Conservation (phyloP, 345 rosid species). For the Eucalyptus shirleyi region DNA sequence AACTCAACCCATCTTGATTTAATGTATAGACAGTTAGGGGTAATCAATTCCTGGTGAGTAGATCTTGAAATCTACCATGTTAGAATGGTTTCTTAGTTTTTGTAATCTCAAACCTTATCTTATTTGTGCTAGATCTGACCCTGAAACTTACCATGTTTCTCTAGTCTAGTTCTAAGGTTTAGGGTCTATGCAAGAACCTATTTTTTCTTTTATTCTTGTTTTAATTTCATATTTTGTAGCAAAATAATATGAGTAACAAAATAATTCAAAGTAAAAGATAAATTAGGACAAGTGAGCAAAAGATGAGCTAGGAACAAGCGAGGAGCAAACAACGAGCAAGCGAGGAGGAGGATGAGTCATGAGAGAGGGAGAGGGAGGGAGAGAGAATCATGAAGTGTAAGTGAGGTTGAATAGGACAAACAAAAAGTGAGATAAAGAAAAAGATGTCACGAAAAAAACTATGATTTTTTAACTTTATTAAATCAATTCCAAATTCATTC, state of each 20-base stretch:
- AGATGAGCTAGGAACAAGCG: too few relatives aligned
- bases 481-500: neutral
- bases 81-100: too few relatives aligned
- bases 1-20: neutral
- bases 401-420: neutral
- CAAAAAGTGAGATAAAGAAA: neutral
- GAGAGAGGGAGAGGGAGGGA: neutral
- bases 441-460: neutral
- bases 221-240: too few relatives aligned
- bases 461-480: neutral
- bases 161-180: too few relatives aligned
- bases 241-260: neutral
- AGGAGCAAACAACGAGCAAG: neutral
- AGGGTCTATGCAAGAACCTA: neutral
- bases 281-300: neutral
- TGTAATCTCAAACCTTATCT: neutral
- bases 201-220: too few relatives aligned
- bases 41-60: fast-evolving
- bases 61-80: too few relatives aligned
- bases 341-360: neutral
- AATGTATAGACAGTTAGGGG: neutral
- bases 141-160: neutral
- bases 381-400: neutral
- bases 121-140: too few relatives aligned
- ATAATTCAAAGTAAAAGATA: neutral